phyloP scores from a whole-genome alignment of 1,139 yeast genomes.

The Pneumocystis canis region DNA sequence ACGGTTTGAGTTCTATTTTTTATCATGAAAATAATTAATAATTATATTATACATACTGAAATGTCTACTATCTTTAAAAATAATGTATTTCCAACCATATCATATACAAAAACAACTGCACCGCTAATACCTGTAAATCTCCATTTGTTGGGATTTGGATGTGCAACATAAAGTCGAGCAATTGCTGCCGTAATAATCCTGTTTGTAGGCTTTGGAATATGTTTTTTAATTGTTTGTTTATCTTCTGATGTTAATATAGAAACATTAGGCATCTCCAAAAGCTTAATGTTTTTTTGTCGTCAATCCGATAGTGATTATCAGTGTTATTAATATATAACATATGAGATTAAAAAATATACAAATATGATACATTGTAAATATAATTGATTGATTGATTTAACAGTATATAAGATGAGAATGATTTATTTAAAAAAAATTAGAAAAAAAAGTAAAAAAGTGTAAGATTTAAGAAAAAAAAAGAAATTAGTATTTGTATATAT shows the following conservation, averaged over 20 bases:
- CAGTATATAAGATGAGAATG: no score
- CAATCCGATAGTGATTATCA: no score
- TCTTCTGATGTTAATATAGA: neutral
- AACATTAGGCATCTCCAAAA: neutral
- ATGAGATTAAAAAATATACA: no score
- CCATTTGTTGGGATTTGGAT: slow-evolving; percentile 75
- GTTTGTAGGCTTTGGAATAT: slow-evolving; percentile 74
- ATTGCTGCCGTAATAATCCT: slow-evolving; percentile 83
- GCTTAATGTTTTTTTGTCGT: neutral
- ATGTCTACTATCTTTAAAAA: slow-evolving; percentile 81
- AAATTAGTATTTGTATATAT: no score
- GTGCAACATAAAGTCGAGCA: slow-evolving; percentile 76
- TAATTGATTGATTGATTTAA: no score
- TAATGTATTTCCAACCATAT: slow-evolving; percentile 84
- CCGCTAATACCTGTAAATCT: slow-evolving; percentile 78
- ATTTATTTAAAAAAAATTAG: no score
- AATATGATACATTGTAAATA: no score
- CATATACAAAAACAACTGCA: slow-evolving; percentile 77
- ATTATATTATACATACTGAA: slow-evolving; percentile 14
- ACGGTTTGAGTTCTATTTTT: slow-evolving; percentile 39
- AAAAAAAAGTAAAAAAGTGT: no score
- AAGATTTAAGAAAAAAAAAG: no score
- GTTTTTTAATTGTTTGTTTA: slow-evolving; percentile 45
- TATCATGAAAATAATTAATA: neutral
- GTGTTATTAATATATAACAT: no score